These are phyloP conservation scores for Annona squamosa DNA, from an alignment of 164 flowering plant genomes.

Conservation along the genomic window DNA sequence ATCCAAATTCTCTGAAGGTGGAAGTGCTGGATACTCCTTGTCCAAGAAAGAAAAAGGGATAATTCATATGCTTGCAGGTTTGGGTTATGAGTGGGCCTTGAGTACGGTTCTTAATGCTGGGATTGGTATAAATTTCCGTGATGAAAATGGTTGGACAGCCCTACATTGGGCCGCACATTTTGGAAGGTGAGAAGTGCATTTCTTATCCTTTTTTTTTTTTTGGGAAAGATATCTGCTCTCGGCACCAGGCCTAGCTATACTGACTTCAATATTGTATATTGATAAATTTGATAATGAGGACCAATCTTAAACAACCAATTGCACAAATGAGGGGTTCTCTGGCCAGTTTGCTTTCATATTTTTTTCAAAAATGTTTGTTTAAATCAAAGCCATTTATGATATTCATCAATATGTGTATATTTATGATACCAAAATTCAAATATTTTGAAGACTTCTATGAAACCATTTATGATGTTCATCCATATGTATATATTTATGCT, in stretches of 20 bases:
- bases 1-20: conserved; percentile 25
- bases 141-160: conserved; percentile 89
- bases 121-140: conserved; percentile 79
- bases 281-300: no score
- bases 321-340: no score
- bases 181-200: conserved; percentile 57
- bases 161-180: conserved; percentile 99
- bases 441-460: no score
- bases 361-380: no score
- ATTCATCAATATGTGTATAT: no score
- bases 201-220: neutral
- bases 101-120: conserved; percentile 57
- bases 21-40: conserved; percentile 33
- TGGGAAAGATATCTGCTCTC: neutral
- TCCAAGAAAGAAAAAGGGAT: conserved; percentile 92
- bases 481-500: no score
- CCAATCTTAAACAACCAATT: no score
- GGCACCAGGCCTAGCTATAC: neutral
- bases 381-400: no score
- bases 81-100: conserved; percentile 96
- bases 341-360: no score
- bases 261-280: no score
- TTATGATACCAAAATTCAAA: no score
- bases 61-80: conserved; percentile 80
- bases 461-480: no score